These are phyloP conservation scores for Hysterium pulicare DNA, from an alignment of 2,329 filamentous ascomycete species.

Conservation along the genomic window DNA sequence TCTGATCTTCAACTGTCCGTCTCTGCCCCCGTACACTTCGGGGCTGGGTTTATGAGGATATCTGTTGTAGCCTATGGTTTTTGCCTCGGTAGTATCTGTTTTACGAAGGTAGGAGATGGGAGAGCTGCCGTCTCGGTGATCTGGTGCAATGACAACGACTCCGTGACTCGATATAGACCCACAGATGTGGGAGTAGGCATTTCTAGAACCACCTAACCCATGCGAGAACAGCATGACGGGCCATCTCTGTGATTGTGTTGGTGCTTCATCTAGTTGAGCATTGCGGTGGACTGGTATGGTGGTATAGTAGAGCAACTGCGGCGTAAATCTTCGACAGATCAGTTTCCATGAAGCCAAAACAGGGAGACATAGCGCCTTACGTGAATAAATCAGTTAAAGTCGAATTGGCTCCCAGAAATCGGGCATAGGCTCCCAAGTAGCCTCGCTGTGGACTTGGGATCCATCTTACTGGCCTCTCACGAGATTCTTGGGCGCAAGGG, in stretches of 20 bases:
- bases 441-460: constrained; percentile 72
- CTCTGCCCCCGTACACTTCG: constrained; percentile 64
- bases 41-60: constrained; percentile 61
- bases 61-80: constrained; percentile 43
- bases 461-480: constrained; percentile 66
- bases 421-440: constrained; percentile 70
- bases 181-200: constrained; percentile 79
- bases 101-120: constrained; percentile 70
- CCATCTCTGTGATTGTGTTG: constrained; percentile 57
- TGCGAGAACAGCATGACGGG: constrained; percentile 85
- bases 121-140: constrained; percentile 78
- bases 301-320: constrained; percentile 69
- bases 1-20: constrained; percentile 70
- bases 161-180: constrained; percentile 79
- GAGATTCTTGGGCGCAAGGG: constrained; percentile 54
- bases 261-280: constrained; percentile 56
- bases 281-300: constrained; percentile 71
- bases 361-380: constrained; percentile 20
- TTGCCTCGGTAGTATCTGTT: constrained; percentile 43
- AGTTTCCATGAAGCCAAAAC: background rate
- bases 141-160: constrained; percentile 74
- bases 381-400: constrained; percentile 42
- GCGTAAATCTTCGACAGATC: constrained; percentile 54
- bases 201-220: constrained; percentile 75
- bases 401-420: constrained; percentile 67